Base-by-base conservation (phyloP, 495 filamentous ascomycete genomes). In the Aspergillus indologenus region DNA sequence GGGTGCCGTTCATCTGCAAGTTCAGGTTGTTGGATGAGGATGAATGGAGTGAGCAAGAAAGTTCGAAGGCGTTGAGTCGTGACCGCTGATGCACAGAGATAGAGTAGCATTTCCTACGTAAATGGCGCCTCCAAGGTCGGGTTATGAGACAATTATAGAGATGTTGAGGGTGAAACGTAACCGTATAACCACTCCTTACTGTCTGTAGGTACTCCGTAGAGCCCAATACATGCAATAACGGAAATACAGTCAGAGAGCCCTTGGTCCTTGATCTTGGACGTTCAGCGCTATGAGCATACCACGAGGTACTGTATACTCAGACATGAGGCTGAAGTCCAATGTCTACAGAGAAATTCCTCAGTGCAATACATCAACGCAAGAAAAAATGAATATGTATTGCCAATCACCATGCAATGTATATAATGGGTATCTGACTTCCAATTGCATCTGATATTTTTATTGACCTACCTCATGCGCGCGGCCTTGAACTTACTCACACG, bases 401-500 rank as follows among this genome's bases (percentile, higher is more conserved):
- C 23, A n/a, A 24, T 44, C 12, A 6, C 17, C 34, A n/a, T 21
- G 24, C 24, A 8, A 15, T 21, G 43, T 54, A 6, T 45, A 54
- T 21, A 51, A 40, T 49, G 64, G 58, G 57, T 63, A 63, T 62
- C 59, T 60, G 21, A 46, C 51, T 56, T 17, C 45, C 22, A 18
- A 46, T 50, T 56, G 19, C 49, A 26, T 52, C 49, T 40, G 24
- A 63, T 61, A 61, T 72, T 54, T 4, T 44, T 59, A 49, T 29
- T 9, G 49, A 24, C 23, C 56, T 67, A 80, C 50, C 76, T 79
- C 68, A 96, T 69, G 52, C 90, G 83, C 6, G 94, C 90, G 56
- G 92, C 91, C 72, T 86, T 94, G 73, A 97, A 98, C 59, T 89
- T 82, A 79, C 93, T 97, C 58, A 96, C 75, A 61, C 87, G 88